phyloP scores from a whole-genome alignment of 2,329 filamentous ascomycete genomes.

The Aureobasidium melanogenum region DNA sequence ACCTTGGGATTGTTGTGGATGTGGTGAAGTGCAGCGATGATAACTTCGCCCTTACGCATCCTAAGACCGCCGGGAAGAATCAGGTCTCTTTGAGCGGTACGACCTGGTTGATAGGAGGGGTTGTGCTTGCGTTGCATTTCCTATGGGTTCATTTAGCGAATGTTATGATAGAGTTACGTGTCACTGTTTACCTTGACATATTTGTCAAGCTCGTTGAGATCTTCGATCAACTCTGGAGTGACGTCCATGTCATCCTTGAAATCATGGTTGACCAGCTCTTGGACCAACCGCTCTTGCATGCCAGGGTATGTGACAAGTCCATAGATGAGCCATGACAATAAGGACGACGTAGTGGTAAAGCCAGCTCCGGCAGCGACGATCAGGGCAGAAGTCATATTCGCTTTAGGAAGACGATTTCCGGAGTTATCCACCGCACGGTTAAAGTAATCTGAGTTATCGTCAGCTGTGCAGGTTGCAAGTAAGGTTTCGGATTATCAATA shows the following conservation, averaged over 20 bases:
- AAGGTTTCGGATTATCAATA: too few species aligned
- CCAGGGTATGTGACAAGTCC: too few species aligned
- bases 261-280: slow-evolving; percentile 43
- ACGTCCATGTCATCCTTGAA: slow-evolving; percentile 27
- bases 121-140: slow-evolving; percentile 52
- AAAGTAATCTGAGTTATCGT: too few species aligned
- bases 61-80: slow-evolving; percentile 52
- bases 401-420: too few species aligned
- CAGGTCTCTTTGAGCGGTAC: slow-evolving; percentile 47
- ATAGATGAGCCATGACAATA: slow-evolving; percentile 23
- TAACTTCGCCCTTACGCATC: slow-evolving; percentile 42
- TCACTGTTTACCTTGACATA: slow-evolving; percentile 57
- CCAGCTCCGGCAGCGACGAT: too few species aligned
- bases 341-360: too few species aligned
- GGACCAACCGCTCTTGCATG: slow-evolving; percentile 48
- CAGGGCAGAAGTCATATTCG: too few species aligned
- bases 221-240: slow-evolving; percentile 29
- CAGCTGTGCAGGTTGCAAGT: too few species aligned
- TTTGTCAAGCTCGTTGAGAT: slow-evolving; percentile 45
- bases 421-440: too few species aligned
- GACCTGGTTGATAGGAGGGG: slow-evolving; percentile 52
- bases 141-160: too few species aligned
- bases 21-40: slow-evolving; percentile 42
- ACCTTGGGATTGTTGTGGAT: slow-evolving; percentile 44
- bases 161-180: too few species aligned